Base-by-base conservation (phyloP, 768 basidiomycete genomes). In the Tulasnella sp. region DNA sequence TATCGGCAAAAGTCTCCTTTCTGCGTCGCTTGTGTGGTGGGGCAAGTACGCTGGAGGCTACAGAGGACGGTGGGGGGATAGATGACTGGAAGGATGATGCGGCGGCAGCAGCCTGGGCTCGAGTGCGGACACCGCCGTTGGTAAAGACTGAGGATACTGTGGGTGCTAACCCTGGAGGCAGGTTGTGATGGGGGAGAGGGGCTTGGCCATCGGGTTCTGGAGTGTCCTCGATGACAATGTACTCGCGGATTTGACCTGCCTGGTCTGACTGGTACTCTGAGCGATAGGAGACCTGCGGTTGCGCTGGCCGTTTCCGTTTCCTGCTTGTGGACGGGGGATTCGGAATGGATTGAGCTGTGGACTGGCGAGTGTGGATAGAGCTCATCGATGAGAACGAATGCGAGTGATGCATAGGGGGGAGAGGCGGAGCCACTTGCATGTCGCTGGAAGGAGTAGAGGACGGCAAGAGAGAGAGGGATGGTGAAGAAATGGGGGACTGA, bases 211-310 rank as follows among this genome's bases (percentile, higher is more conserved):
- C 69, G 52, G 92, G 92, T 41, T 89, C 89, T 35, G 92, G 92
- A 59, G 93, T 94, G 82, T 95, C 93, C 77, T 95, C 93, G 80
- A 95, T 93, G 77, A 95, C 89, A 80, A 95, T 94, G 79, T 94
- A 90, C 80, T 94, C 92, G 69, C 92, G 83, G 42, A 92, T 83
- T 76, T 84, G 83, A 74, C 92, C 92, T 17, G 89, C 83, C 76
- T 83, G 84, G 81, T 94, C 92, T 79, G 93, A 85, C 81, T 94
- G 92, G 77, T 93, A 88, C 62, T 75, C 75, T 40, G 74, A 67
- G 44, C 66, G 70, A 59, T 75, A 75, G 35, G 35, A 62, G 69
- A 74, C 70, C 35, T 41, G 40, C n/a, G 70, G 70, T 39, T 71
- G 73, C 32, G 62, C 52, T 29, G 64, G 64, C 44, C 73, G 73